phyloP scores from a whole-genome alignment of 306 rosid species.

The Crataegus laevigata region DNA sequence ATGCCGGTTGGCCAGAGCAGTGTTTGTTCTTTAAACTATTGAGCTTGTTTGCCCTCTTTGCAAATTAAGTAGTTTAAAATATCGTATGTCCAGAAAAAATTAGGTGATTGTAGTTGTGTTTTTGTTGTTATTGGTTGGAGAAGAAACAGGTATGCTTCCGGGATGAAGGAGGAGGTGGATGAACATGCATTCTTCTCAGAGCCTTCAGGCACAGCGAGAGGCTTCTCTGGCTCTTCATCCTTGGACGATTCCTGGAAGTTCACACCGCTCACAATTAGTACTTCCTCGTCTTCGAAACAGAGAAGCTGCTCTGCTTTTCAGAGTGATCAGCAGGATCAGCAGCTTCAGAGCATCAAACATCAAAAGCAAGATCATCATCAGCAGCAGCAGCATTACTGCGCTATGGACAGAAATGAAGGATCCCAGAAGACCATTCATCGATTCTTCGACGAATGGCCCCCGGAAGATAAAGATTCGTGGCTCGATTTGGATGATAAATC shows the following conservation, averaged over 20 bases:
- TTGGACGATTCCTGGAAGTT: slow-evolving; percentile 75
- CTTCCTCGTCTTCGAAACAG: slow-evolving; percentile 64
- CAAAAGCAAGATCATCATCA: slow-evolving; percentile 19
- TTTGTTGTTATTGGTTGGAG: background rate
- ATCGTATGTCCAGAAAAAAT: background rate
- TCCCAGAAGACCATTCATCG: slow-evolving; percentile 80
- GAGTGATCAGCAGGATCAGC: slow-evolving; percentile 48
- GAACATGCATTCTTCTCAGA: slow-evolving; percentile 89
- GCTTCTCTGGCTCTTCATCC: slow-evolving; percentile 64
- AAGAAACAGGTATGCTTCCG: slow-evolving; percentile 60
- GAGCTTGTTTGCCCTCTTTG: background rate
- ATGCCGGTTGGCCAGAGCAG: background rate
- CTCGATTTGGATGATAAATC: slow-evolving; percentile 78
- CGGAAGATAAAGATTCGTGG: slow-evolving; percentile 60
- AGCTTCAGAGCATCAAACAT: slow-evolving; percentile 53
- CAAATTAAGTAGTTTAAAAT: background rate
- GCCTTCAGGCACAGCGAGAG: slow-evolving; percentile 66
- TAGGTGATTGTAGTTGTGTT: background rate
- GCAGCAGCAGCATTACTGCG: slow-evolving; percentile 20
- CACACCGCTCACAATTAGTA: slow-evolving; percentile 71
- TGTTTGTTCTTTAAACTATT: background rate
- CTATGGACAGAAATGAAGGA: slow-evolving; percentile 44
- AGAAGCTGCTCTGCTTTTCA: slow-evolving; percentile 51
- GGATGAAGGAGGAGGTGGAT: slow-evolving; percentile 66
- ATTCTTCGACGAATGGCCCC: slow-evolving; percentile 93